These are phyloP conservation scores for Penicillium cosmopolitanum DNA, from an alignment of 495 filamentous ascomycete species.

Conservation along the genomic window DNA sequence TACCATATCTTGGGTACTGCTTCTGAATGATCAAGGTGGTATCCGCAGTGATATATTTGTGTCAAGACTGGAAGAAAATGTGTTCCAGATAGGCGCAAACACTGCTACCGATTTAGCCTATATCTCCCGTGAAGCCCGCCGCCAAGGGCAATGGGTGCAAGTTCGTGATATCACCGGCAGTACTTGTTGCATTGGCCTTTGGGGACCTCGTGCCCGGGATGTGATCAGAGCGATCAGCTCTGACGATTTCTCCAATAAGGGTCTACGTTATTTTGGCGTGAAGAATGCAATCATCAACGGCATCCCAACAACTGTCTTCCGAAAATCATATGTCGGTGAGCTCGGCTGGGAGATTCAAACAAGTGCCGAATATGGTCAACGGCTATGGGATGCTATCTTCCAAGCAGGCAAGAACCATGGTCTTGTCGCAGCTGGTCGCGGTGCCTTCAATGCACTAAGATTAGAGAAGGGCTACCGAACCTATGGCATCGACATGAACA, in stretches of 20 bases:
- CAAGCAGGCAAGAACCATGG: slow-evolving; percentile 49
- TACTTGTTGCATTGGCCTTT: slow-evolving; percentile 55
- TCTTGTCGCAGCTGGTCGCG: slow-evolving; percentile 50
- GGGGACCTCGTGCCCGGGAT: slow-evolving; percentile 51
- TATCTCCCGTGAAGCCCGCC: slow-evolving; percentile 43
- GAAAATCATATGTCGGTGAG: slow-evolving; percentile 54
- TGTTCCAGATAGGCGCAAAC: slow-evolving; percentile 53
- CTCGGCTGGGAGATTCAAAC: slow-evolving; percentile 55
- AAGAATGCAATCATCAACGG: slow-evolving; percentile 40
- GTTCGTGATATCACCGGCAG: slow-evolving; percentile 53
- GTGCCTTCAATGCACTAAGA: slow-evolving; percentile 50
- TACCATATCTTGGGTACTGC: slow-evolving; percentile 46
- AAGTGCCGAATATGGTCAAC: slow-evolving; percentile 48
- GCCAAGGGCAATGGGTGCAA: slow-evolving; percentile 41
- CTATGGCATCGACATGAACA: slow-evolving; percentile 51
- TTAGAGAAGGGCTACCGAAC: slow-evolving; percentile 52
- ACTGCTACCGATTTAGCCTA: slow-evolving; percentile 47
- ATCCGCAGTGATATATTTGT: slow-evolving; percentile 49
- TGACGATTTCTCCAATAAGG: slow-evolving; percentile 45
- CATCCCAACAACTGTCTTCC: slow-evolving; percentile 45
- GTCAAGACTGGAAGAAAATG: slow-evolving; percentile 37
- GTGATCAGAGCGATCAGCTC: slow-evolving; percentile 36
- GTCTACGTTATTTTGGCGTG: slow-evolving; percentile 42
- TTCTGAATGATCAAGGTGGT: slow-evolving; percentile 45
- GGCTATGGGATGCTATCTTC: slow-evolving; percentile 50